Conservation (phyloP, 1,284 basidiomycete species). For the Ceratobasidium sp. region DNA sequence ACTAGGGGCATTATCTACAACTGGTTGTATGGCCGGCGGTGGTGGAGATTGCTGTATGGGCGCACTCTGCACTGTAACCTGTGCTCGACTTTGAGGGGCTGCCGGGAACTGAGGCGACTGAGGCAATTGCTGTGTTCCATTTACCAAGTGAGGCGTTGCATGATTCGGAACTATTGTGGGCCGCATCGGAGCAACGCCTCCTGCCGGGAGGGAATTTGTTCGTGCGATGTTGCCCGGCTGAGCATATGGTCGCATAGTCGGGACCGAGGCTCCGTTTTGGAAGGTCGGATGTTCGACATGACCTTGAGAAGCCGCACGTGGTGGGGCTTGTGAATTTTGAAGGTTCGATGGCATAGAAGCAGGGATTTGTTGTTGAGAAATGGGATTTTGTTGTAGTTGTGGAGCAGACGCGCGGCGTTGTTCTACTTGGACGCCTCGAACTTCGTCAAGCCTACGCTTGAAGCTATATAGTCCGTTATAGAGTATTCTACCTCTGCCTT, state of each 20-base stretch:
- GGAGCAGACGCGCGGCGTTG: conserved; percentile 4
- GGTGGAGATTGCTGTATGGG: not conserved
- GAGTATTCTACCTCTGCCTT: conserved; percentile 19
- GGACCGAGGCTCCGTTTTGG: not conserved
- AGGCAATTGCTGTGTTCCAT: not conserved
- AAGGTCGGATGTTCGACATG: too few species aligned
- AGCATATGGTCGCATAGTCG: not conserved
- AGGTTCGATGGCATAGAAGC: too few species aligned
- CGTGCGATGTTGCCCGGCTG: not conserved
- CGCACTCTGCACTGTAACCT: not conserved
- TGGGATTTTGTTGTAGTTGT: not conserved
- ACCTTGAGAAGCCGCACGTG: too few species aligned
- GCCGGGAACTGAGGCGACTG: not conserved
- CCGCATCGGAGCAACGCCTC: not conserved
- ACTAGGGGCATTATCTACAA: not conserved
- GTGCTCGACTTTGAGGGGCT: not conserved
- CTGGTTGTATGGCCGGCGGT: not conserved
- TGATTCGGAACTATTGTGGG: not conserved
- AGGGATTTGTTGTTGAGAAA: not conserved
- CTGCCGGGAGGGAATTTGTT: not conserved
- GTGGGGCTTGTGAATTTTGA: too few species aligned
- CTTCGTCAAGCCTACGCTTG: conserved; percentile 2
- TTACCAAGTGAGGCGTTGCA: not conserved
- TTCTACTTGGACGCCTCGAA: not conserved
- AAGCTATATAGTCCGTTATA: conserved; percentile 25